Evolutionary conservation across 768 basidiomycete genomes (phyloP).

Genomic region (Tubosaeta sp.): DNA sequence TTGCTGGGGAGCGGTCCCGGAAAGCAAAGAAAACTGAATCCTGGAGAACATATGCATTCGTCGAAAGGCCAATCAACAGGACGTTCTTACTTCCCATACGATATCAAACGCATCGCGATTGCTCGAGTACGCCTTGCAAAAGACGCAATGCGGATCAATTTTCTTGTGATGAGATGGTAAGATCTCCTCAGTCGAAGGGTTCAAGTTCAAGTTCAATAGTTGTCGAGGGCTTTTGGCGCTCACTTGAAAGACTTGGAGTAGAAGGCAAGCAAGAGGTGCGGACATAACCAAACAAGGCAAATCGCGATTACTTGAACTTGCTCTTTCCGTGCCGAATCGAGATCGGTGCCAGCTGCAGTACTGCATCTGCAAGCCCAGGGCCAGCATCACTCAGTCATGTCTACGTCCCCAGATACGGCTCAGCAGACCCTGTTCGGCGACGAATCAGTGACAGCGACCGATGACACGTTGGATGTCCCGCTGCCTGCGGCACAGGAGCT

Average conservation of each 20-base stretch:
- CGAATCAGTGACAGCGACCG: constrained; percentile 12
- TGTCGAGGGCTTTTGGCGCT: not conserved
- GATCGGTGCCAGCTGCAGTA: too few species aligned
- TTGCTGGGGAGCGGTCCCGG: constrained; percentile 46
- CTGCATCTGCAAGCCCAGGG: too few species aligned
- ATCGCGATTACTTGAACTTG: too few species aligned
- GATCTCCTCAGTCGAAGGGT: not conserved
- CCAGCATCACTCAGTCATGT: constrained; percentile 14
- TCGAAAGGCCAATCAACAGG: not conserved
- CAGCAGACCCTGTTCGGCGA: constrained; percentile 30
- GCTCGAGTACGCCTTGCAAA: constrained; percentile 41
- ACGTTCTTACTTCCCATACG: constrained; percentile 42
- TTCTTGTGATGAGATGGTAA: not conserved
- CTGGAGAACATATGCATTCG: constrained; percentile 22
- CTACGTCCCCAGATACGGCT: constrained; percentile 28
- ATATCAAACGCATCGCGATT: constrained; percentile 41
- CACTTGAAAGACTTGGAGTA: not conserved
- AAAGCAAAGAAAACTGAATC: constrained; percentile 50
- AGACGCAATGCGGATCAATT: constrained; percentile 18
- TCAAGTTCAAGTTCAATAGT: not conserved
- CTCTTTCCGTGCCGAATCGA: not conserved
- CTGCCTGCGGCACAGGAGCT: constrained; percentile 11
- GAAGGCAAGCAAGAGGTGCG: constrained; percentile 9
- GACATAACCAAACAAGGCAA: constrained; percentile 17
- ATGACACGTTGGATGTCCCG: constrained; percentile 9